Conservation (phyloP, 148 eudicot species). For the Heliosperma pusillum region DNA sequence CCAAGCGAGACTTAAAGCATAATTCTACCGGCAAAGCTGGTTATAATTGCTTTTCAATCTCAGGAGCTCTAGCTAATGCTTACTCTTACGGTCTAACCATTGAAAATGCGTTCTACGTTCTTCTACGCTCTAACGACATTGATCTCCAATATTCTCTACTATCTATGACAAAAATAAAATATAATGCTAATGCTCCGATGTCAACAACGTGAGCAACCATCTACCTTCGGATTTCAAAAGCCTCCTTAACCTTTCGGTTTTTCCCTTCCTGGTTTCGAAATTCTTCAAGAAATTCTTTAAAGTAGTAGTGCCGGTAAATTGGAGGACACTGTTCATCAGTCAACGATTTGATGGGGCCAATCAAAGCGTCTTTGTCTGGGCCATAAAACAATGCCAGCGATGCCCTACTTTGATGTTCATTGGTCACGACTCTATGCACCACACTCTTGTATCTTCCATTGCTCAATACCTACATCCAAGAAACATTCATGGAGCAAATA, state of each 20-base stretch:
- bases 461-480: slow-evolving; percentile 24
- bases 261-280: slow-evolving; percentile 26
- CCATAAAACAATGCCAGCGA: slow-evolving; percentile 27
- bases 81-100: too few species aligned
- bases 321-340: slow-evolving; percentile 26
- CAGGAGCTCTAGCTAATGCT: too few species aligned
- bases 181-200: neutral
- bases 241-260: slow-evolving; percentile 20
- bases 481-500: neutral
- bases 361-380: slow-evolving; percentile 23
- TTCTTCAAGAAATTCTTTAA: slow-evolving; percentile 22
- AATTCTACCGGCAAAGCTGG: too few species aligned
- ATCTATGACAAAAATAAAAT: too few species aligned
- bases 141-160: too few species aligned
- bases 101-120: too few species aligned
- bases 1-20: too few species aligned
- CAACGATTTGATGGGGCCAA: slow-evolving; percentile 18
- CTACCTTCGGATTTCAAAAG: slow-evolving; percentile 10
- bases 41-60: too few species aligned
- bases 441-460: slow-evolving; percentile 32
- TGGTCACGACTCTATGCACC: slow-evolving; percentile 27
- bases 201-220: neutral
- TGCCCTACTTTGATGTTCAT: slow-evolving; percentile 15
- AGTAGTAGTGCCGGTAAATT: slow-evolving; percentile 15
- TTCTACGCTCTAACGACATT: too few species aligned